Base-by-base conservation (phyloP, 225 moss, liverwort and hornwort genomes). In the Bryum argenteum region DNA sequence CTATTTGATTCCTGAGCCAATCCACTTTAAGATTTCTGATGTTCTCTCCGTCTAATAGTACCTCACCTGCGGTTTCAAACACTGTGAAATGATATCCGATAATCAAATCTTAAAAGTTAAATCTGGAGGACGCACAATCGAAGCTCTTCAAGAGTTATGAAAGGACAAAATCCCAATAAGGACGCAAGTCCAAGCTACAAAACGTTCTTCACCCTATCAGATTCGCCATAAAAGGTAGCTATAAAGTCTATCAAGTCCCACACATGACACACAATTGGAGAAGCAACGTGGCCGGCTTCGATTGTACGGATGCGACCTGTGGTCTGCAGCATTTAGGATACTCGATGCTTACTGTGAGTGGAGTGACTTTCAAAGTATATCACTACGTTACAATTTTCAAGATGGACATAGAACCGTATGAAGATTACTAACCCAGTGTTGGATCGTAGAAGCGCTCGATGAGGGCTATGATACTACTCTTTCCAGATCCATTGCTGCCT, bases 371-470 rank as follows among this genome's bases (percentile, higher is more conserved):
- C 9, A 19, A 26, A 69, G 55, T 0, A 70, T 54, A 39, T 68
- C 10, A 43, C 28, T 68, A 11, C 53, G 9, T 74, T 63, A 40
- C 23, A 18, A 9, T 38, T 63, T 68, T 47, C 23, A 77, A 80
- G 37, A 66, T 55, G 14, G 47, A 75, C 33, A 47, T 24, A 58
- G 26, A 65, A 58, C 42, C 13, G 22, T 54, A 58, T n/a, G n/a
- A 59, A 58, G 26, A 65, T 18, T 44, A 77, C 88, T 73, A 33
- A 90, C 90, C 90, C 44, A 87, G 74, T 58, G 84, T 88, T 61
- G 90, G 90, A 67, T 90, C 88, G 60, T 90, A 90, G 71, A 90
- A 90, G 60, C 88, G 85, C 77, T 90, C 88, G 71, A 90, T 90
- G 14, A 90, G 71, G 65, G 90, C 87, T 73, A 90, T 88, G 57